Conservation (phyloP, 1,284 basidiomycete species). For the Stygiomarasmius scandens region DNA sequence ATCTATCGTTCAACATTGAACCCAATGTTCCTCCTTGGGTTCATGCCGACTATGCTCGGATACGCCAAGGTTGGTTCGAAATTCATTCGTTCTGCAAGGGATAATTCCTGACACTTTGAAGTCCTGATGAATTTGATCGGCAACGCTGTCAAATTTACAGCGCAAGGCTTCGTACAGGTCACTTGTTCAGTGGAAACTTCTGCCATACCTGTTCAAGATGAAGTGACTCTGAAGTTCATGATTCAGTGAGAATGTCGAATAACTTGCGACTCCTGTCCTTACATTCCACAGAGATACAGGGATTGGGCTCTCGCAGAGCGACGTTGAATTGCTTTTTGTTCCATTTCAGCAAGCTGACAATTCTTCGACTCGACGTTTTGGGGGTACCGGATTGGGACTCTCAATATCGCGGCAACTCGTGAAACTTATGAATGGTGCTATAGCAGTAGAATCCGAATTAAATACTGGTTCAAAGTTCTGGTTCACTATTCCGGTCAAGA, state of each 20-base stretch:
- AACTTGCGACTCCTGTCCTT: background rate
- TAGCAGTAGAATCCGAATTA: slow-evolving; percentile 67
- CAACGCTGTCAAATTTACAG: slow-evolving; percentile 75
- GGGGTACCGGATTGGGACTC: slow-evolving; percentile 66
- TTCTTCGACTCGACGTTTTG: slow-evolving; percentile 71
- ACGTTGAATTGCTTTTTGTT: slow-evolving; percentile 66
- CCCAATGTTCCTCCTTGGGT: slow-evolving; percentile 68
- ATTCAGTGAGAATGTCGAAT: slow-evolving; percentile 47
- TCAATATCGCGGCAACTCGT: slow-evolving; percentile 74
- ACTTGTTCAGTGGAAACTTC: slow-evolving; percentile 55
- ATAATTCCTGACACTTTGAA: slow-evolving; percentile 24
- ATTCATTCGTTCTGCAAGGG: background rate
- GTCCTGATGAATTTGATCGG: slow-evolving; percentile 77
- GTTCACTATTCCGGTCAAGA: slow-evolving; percentile 69
- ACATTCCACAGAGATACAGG: slow-evolving; percentile 57
- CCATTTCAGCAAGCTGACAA: slow-evolving; percentile 79
- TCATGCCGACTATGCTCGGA: slow-evolving; percentile 70
- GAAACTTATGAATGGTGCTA: slow-evolving; percentile 71
- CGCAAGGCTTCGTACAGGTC: slow-evolving; percentile 61
- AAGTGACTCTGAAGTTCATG: slow-evolving; percentile 61
- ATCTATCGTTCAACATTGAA: slow-evolving; percentile 71
- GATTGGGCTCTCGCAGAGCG: slow-evolving; percentile 64
- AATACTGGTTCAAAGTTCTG: slow-evolving; percentile 67
- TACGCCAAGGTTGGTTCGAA: slow-evolving; percentile 57
- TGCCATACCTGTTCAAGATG: slow-evolving; percentile 34